A percentile compares a stretch with the other conserved stretches of the same genome.
Evolutionary conservation across 2,329 filamentous ascomycete species (phyloP).

Genomic region (Fusarium subtropicale): DNA sequence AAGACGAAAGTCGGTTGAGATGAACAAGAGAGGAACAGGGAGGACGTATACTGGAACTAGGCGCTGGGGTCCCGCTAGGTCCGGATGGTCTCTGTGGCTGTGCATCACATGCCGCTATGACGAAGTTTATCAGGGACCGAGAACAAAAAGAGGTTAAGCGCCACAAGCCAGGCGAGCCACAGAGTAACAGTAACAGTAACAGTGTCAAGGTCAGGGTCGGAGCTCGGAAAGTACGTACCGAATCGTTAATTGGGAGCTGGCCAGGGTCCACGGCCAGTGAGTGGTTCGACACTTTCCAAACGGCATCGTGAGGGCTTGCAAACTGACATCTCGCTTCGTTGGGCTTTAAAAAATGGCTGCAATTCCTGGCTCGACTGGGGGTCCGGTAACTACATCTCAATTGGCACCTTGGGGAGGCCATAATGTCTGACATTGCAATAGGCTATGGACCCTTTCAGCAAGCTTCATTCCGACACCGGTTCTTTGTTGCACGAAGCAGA

Average conservation of each 20-base stretch:
- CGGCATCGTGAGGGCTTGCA: constrained; percentile 35
- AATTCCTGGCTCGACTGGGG: constrained; percentile 47
- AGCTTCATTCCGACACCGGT: constrained; percentile 55
- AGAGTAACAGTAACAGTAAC: neutral
- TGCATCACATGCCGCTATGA: constrained; percentile 39
- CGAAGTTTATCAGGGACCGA: constrained; percentile 11
- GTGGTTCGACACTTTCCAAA: constrained; percentile 41
- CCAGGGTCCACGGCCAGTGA: constrained; percentile 19
- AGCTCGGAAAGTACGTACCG: constrained; percentile 34
- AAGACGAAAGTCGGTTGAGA: constrained; percentile 1
- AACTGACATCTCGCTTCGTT: constrained; percentile 34
- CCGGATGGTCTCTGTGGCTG: constrained; percentile 35
- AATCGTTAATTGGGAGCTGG: constrained; percentile 27
- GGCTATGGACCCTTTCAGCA: constrained; percentile 54
- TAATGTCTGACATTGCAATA: constrained; percentile 45
- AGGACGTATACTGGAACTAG: constrained; percentile 23
- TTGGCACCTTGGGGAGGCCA: neutral
- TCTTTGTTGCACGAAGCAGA: constrained; percentile 55
- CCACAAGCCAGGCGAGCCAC: constrained; percentile 19
- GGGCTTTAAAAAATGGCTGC: constrained; percentile 51
- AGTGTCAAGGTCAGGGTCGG: neutral
- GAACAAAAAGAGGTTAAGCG: neutral
- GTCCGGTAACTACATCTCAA: constrained; percentile 45
- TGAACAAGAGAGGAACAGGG: constrained; percentile 39
- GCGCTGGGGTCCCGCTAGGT: constrained; percentile 26